phyloP scores from a whole-genome alignment of 2,329 filamentous ascomycete genomes.

The Fusarium transvaalense region DNA sequence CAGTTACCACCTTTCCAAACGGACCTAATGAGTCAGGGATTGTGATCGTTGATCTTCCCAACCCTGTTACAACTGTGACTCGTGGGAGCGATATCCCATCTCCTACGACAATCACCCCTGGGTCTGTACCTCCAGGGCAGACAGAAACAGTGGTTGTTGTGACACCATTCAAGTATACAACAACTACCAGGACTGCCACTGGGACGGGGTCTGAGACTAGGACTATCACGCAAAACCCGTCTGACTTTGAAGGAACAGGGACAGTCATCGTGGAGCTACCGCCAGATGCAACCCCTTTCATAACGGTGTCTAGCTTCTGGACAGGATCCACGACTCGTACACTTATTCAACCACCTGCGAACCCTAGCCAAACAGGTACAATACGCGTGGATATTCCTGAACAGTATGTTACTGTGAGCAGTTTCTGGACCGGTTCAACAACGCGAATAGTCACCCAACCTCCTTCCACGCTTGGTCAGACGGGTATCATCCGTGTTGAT shows the following conservation, averaged over 20 bases:
- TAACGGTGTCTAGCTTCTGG: neutral
- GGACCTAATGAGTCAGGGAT: neutral
- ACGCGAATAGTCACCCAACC: neutral
- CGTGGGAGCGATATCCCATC: neutral
- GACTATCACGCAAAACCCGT: neutral
- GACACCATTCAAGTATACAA: neutral
- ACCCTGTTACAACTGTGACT: neutral
- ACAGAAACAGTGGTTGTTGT: constrained; percentile 1
- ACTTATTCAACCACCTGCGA: neutral
- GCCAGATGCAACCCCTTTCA: neutral
- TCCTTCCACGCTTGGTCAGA: neutral
- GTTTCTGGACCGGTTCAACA: neutral
- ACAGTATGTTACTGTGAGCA: neutral
- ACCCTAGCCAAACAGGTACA: neutral
- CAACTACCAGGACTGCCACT: neutral
- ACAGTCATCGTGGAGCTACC: neutral
- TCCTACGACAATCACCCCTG: neutral
- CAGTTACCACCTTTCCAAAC: neutral
- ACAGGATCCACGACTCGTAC: neutral
- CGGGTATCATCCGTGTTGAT: neutral
- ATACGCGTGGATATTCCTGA: neutral
- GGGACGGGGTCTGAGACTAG: neutral
- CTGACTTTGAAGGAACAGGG: neutral
- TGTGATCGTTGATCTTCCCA: neutral
- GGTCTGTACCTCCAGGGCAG: neutral